These are phyloP conservation scores for Firmiana major DNA, from an alignment of 345 rosid genomes.

Conservation along the genomic window DNA sequence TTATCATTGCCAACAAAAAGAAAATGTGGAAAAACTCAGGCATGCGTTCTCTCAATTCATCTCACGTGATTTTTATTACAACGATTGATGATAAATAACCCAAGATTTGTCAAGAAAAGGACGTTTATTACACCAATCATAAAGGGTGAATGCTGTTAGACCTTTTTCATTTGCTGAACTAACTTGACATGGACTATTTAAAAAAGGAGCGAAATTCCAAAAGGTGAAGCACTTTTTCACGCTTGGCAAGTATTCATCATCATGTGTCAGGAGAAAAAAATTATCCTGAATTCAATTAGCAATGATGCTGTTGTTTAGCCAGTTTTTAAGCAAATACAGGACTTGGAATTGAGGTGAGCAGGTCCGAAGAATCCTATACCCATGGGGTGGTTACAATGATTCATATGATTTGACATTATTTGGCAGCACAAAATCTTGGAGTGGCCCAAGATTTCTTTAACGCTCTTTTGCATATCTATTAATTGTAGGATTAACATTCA, in stretches of 20 bases:
- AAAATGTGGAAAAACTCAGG: not conserved
- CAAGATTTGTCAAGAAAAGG: not conserved
- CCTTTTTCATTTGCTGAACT: not conserved
- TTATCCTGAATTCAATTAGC: not conserved
- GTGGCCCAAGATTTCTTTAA: not conserved
- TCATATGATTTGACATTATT: slow-evolving; percentile 4
- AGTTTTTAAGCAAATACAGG: not conserved
- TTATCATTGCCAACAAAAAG: not conserved
- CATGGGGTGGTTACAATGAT: slow-evolving; percentile 2
- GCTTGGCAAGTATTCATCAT: not conserved
- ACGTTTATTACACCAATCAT: not conserved
- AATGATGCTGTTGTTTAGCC: not conserved
- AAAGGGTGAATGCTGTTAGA: not conserved
- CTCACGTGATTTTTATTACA: not conserved
- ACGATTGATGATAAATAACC: not conserved
- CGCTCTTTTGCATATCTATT: slow-evolving; percentile 1
- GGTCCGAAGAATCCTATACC: not conserved
- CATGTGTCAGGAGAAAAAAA: not conserved
- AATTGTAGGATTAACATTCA: not conserved
- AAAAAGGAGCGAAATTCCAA: not conserved
- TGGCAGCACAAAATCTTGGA: not conserved
- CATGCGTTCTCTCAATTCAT: not conserved
- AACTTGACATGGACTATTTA: not conserved
- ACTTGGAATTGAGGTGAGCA: not conserved
- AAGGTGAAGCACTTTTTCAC: not conserved